phyloP scores from a whole-genome alignment of 2,329 filamentous ascomycete species.

The Helotiales sp. region DNA sequence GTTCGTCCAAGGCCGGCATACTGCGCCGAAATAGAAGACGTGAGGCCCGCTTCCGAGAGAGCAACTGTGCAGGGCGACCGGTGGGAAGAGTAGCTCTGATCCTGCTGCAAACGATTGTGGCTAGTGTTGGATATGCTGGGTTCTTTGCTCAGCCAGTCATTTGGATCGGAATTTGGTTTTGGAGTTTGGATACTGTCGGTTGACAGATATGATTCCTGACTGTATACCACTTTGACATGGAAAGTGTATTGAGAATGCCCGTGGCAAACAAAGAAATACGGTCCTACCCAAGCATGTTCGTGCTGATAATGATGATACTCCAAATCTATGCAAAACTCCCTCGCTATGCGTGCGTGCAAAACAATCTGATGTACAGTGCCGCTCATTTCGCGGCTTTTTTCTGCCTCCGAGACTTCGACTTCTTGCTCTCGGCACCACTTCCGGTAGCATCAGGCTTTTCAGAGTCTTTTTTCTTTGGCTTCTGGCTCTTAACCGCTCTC shows the following conservation, averaged over 20 bases:
- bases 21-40: not conserved
- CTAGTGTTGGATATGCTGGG: not conserved
- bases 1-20: not conserved
- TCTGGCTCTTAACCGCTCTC: constrained; percentile 40
- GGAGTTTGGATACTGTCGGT: not conserved
- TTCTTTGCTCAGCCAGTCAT: not conserved
- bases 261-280: not conserved
- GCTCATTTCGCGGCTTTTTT: constrained; percentile 37
- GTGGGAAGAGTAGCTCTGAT: not conserved
- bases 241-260: not conserved
- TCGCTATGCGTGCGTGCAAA: constrained; percentile 24
- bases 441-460: constrained; percentile 45
- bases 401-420: constrained; percentile 39
- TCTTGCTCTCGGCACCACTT: constrained; percentile 30
- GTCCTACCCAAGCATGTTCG: not conserved
- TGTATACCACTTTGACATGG: not conserved
- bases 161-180: not conserved
- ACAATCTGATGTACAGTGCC: not conserved
- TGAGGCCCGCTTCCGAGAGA: not conserved
- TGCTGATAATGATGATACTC: not conserved
- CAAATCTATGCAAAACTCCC: constrained; percentile 6
- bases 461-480: constrained; percentile 24
- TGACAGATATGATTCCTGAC: not conserved
- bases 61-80: not conserved
- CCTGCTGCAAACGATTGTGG: not conserved